Evolutionary conservation across 805 yeast species (phyloP), one percentile per base, ranked within the genome.

Genomic region (Wickerhamomyces bovis): DNA sequence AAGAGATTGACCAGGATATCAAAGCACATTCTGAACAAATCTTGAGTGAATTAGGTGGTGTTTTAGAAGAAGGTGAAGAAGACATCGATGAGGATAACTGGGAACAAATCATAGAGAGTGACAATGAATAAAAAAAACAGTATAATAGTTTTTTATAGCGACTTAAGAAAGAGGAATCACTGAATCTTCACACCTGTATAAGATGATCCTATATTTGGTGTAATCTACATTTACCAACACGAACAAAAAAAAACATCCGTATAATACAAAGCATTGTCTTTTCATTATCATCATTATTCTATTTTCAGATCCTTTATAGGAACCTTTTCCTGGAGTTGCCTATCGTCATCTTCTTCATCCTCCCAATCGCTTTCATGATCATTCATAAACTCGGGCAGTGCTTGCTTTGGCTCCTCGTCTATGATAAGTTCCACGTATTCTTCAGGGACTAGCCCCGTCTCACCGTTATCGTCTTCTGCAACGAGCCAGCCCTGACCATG

Each of bases 401-500:
- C 77, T 16, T 77, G 81, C 50, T 72, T 72, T 4, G 78, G 78
- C 23, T 53, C 62, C 2, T 36, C 39, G 6, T 36, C 39, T 4
- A 20, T 36, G 11, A 36, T 36, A 41, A 75, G 61, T 44, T 86
- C 84, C 26, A 94, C 97, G 58, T 90, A 94, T 57, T 87, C 97
- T 58, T 90, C 96, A 1, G 99, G 99, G 6, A 94, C 95, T 44
- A 94, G 76, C 2, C 99, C 99, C 12, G 95, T 86, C 52, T 82
- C 85, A 1, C 88, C 89, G 3, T 85, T 75, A 1, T 87, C 83
- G 58, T 89, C 89, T 49, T 75, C 75, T 1, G 97, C 98, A 44
- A 94, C 97, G 3, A 94, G 75, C 99, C 99, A 94, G 8, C 99
- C 99, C 63, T 92, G 97, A 22, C 98, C 98, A 63, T 92, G 96